Base-by-base conservation (phyloP, 1,284 basidiomycete species). In the Malassezia globosa region DNA sequence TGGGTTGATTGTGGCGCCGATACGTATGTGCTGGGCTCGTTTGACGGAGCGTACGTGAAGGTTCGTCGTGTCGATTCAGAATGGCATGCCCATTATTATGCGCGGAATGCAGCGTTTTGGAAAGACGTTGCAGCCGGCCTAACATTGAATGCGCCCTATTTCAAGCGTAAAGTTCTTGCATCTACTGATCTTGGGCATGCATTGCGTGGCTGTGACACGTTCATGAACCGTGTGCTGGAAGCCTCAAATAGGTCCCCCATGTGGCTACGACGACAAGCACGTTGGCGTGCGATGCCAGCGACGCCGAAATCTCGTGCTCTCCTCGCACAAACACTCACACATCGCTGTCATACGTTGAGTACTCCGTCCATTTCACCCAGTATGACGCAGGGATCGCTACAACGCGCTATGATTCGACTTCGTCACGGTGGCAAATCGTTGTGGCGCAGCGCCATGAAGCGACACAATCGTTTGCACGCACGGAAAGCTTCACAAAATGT, bases 1-100 rank as follows among this genome's bases (percentile, higher is more conserved):
- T 88, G 89, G 90, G 83, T 94, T 4, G 80, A 81, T 7, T 88
- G 85, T 60, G 87, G 88, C 0, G 76, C 76, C 3, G 77, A 81
- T 19, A 72, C 79, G 6, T 87, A 84, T 67, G 78, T 94, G 7
- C 76, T 96, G 1, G 84, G 89, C 57, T 81, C 85, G 50, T 62
- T 55, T 4, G 72, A 89, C 16, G 81, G 80, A 51, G 87, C 88
- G 0, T 80, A 79, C 63, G 75, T 94, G 47, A 80, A 81, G 19
- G 77, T 95, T 13, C 79, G 83, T 53, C 77, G 75, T 7, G 29
- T 21, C 1, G 24, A 31, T 18, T 10, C 16, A 4, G 24, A 42
- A 14, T 51, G 37, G 31, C 5, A 16, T 3, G 50, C 34, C 5
- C 22, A 40, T 16, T 43, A 42, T 23, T 33, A 31, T 21, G 26